These are phyloP conservation scores for Plasmodium inui DNA, from an alignment of 169 alveolate genomes.

Conservation along the genomic window DNA sequence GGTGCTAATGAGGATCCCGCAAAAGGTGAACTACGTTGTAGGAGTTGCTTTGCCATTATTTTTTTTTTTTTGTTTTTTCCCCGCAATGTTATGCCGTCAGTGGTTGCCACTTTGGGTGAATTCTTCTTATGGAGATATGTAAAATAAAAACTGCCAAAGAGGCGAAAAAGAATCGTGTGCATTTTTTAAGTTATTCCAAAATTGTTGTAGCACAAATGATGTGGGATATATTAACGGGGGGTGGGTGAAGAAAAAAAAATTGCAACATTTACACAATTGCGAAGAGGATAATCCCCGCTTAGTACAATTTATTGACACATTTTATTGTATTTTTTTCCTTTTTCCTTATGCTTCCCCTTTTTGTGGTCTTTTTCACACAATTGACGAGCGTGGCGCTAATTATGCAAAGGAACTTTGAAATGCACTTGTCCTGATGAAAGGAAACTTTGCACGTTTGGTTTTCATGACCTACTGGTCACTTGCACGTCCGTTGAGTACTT, in stretches of 20 bases:
- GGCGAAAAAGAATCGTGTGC: background rate
- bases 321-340: background rate
- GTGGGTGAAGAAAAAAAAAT: background rate
- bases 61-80: background rate
- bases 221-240: background rate
- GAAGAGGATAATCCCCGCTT: background rate
- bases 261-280: background rate
- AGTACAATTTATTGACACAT: background rate
- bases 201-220: background rate
- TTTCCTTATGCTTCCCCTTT: background rate
- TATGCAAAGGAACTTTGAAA: background rate
- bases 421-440: background rate
- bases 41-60: background rate
- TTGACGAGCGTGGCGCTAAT: background rate
- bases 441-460: background rate
- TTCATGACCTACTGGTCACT: background rate
- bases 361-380: background rate
- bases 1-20: background rate
- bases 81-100: background rate
- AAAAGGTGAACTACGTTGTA: constrained; percentile 3
- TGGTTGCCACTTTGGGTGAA: background rate
- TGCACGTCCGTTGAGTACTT: background rate
- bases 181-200: background rate
- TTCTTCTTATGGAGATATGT: background rate
- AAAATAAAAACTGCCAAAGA: background rate